Evolutionary conservation across 2,329 filamentous ascomycete genomes (phyloP).

Genomic region (Monosporascus sp.): DNA sequence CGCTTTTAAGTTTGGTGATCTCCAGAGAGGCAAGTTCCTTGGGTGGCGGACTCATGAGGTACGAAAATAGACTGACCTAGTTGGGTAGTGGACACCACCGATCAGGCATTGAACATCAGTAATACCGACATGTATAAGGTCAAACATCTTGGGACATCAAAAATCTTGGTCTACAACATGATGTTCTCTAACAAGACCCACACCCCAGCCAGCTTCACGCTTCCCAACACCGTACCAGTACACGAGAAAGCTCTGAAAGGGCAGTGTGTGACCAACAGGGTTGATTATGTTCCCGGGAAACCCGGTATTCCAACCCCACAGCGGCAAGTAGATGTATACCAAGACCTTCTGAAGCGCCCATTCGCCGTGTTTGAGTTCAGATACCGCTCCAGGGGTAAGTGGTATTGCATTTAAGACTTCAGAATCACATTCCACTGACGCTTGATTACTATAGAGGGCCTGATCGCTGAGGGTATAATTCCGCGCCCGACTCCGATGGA

Average conservation of each 20-base stretch:
- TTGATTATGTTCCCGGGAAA: neutral
- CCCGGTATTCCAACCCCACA: neutral
- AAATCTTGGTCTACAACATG: neutral
- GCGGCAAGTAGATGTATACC: neutral
- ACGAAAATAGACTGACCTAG: too few species aligned
- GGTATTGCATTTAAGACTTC: neutral
- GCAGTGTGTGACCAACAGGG: neutral
- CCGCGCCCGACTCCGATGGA: too few species aligned
- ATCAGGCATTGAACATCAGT: too few species aligned
- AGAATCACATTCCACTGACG: too few species aligned
- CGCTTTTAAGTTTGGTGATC: too few species aligned
- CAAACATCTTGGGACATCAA: too few species aligned
- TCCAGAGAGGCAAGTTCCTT: too few species aligned
- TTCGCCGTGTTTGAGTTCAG: constrained; percentile 5
- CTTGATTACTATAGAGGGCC: too few species aligned
- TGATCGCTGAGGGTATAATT: too few species aligned
- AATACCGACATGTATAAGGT: too few species aligned
- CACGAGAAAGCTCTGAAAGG: neutral
- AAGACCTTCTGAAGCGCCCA: constrained; percentile 1
- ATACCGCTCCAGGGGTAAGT: constrained; percentile 3
- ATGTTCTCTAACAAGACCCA: neutral
- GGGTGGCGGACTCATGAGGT: too few species aligned
- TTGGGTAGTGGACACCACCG: too few species aligned
- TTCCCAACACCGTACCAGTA: neutral
- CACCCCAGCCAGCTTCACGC: neutral